These are phyloP conservation scores for Fusarium poae DNA, from an alignment of 2,329 filamentous ascomycete genomes.

Conservation along the genomic window DNA sequence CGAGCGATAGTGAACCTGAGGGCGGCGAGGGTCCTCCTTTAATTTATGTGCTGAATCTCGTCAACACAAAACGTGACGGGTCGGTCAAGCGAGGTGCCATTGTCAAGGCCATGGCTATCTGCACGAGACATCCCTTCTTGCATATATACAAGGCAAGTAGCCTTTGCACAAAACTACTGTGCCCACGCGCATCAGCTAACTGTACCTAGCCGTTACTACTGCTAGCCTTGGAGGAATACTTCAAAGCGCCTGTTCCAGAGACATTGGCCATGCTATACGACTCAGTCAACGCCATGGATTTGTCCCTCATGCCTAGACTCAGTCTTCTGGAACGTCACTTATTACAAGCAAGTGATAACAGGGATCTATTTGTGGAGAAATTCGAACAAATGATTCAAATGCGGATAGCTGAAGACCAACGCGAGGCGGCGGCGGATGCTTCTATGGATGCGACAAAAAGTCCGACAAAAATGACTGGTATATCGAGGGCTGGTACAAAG, in stretches of 20 bases:
- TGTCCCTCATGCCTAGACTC: slow-evolving; percentile 90
- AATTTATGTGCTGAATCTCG: slow-evolving; percentile 96
- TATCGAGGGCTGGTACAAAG: slow-evolving; percentile 73
- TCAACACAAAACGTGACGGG: slow-evolving; percentile 98
- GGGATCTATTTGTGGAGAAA: slow-evolving; percentile 97
- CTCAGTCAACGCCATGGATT: slow-evolving; percentile 95
- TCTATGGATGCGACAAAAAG: slow-evolving; percentile 61
- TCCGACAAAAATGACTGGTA: slow-evolving; percentile 61
- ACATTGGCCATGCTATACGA: slow-evolving; percentile 91
- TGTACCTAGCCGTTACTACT: slow-evolving; percentile 80
- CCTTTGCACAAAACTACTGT: slow-evolving; percentile 9
- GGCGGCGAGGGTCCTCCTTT: slow-evolving; percentile 87
- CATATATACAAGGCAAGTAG: slow-evolving; percentile 92
- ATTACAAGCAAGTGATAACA: slow-evolving; percentile 89
- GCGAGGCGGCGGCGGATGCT: slow-evolving; percentile 57
- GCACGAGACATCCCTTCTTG: slow-evolving; percentile 94
- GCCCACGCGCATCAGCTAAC: slow-evolving; percentile 31
- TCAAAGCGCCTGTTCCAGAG: slow-evolving; percentile 88
- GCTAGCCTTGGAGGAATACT: slow-evolving; percentile 95
- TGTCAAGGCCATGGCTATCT: slow-evolving; percentile 99
- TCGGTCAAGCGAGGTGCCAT: slow-evolving; percentile 92
- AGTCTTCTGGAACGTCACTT: slow-evolving; percentile 87
- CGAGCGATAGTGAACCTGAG: slow-evolving; percentile 73
- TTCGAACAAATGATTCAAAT: slow-evolving; percentile 95
- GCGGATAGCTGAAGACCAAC: slow-evolving; percentile 76